Evolutionary conservation across 2,329 filamentous ascomycete genomes (phyloP).

Genomic region (Aspergillus novofumigatus): DNA sequence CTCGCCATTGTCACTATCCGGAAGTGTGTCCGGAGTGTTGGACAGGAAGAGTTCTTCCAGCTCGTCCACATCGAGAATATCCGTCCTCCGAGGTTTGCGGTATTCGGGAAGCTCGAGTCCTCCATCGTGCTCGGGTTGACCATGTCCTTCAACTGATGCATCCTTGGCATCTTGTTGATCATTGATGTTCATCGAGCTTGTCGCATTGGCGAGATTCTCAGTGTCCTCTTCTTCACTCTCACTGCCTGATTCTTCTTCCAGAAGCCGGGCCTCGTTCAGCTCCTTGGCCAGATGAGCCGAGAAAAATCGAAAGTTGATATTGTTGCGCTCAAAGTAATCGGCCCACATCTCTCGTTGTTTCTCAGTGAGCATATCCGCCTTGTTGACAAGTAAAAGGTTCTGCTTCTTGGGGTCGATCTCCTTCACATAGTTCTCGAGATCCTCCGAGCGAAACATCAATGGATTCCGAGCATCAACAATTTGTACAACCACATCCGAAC

Average conservation of each 20-base stretch:
- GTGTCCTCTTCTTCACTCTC: slow-evolving; percentile 30
- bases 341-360: slow-evolving; percentile 82
- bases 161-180: slow-evolving; percentile 32
- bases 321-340: slow-evolving; percentile 72
- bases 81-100: slow-evolving; percentile 50
- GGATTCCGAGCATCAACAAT: slow-evolving; percentile 97
- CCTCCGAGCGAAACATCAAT: slow-evolving; percentile 86
- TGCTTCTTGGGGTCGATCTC: slow-evolving; percentile 83
- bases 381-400: slow-evolving; percentile 92
- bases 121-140: slow-evolving; percentile 18
- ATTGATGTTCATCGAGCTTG: slow-evolving; percentile 15
- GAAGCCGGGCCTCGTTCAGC: slow-evolving; percentile 67
- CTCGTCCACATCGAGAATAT: slow-evolving; percentile 89
- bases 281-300: slow-evolving; percentile 91
- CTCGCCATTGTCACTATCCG: slow-evolving; percentile 43
- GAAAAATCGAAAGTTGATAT: slow-evolving; percentile 93
- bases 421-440: slow-evolving; percentile 91
- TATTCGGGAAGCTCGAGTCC: slow-evolving; percentile 16
- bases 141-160: slow-evolving; percentile 1
- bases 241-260: slow-evolving; percentile 45
- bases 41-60: slow-evolving; percentile 82
- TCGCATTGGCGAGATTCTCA: slow-evolving; percentile 16
- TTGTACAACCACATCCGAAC: slow-evolving; percentile 92
- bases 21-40: slow-evolving; percentile 59
- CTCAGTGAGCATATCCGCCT: slow-evolving; percentile 96